phyloP scores from a whole-genome alignment of 2,329 filamentous ascomycete genomes.

The Thyridium curvatum region DNA sequence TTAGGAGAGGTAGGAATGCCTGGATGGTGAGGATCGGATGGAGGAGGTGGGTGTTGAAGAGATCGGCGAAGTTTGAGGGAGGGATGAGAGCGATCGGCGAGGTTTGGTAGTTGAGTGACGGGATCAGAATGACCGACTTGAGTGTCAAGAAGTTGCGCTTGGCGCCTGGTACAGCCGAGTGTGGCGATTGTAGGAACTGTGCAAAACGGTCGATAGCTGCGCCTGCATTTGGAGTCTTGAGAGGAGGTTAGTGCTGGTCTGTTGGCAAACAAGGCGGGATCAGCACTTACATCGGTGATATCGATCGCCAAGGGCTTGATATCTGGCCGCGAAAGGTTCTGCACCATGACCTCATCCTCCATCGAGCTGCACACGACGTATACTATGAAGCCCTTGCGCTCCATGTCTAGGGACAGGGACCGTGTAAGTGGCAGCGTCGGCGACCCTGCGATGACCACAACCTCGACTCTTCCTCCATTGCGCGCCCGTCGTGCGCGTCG shows the following conservation, averaged over 20 bases:
- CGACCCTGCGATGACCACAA: conserved; percentile 82
- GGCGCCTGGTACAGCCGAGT: conserved; percentile 69
- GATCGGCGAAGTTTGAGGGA: conserved; percentile 78
- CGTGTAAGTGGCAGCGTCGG: conserved; percentile 77
- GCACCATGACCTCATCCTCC: conserved; percentile 77
- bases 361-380: conserved; percentile 82
- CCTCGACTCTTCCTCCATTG: conserved; percentile 82
- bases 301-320: conserved; percentile 79
- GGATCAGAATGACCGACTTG: conserved; percentile 76
- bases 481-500: conserved; percentile 71
- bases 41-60: conserved; percentile 86
- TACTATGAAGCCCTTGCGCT: conserved; percentile 86
- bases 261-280: neutral
- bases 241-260: conserved; percentile 5
- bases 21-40: conserved; percentile 86
- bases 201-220: conserved; percentile 67
- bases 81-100: conserved; percentile 82
- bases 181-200: conserved; percentile 64
- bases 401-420: conserved; percentile 78
- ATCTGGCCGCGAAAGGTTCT: conserved; percentile 70
- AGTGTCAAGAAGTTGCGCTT: conserved; percentile 71
- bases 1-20: conserved; percentile 77
- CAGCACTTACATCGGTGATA: conserved; percentile 62
- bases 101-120: conserved; percentile 71
- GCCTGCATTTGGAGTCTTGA: conserved; percentile 60